Percentiles rank a stretch among this genome's conserved stretches.
Evolutionary conservation across 176 grass and related monocot genomes (phyloP).

Genomic region (Thalia dealbata): DNA sequence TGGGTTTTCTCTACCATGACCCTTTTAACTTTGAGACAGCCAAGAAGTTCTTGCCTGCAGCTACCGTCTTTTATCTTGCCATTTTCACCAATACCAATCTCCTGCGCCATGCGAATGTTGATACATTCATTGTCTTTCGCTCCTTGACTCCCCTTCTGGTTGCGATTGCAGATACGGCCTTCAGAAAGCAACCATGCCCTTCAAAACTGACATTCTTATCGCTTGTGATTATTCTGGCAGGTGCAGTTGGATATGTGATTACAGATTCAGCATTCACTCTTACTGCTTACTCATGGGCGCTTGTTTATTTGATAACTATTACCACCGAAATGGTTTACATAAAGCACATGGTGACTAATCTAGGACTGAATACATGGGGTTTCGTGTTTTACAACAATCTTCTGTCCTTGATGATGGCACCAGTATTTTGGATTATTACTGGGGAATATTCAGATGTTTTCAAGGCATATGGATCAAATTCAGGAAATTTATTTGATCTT

Average conservation of each 20-base stretch:
- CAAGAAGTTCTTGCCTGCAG: conserved; percentile 18
- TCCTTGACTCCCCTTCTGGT: conserved; percentile 13
- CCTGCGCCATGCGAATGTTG: conserved; percentile 15
- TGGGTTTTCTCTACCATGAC: conserved; percentile 11
- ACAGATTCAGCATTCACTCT: conserved; percentile 17
- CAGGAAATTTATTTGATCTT: not conserved
- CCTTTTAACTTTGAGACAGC: conserved; percentile 15
- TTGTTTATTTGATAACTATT: conserved; percentile 19
- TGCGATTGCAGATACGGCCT: conserved; percentile 13
- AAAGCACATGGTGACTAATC: conserved; percentile 21
- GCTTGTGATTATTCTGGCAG: conserved; percentile 2
- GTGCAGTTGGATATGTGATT: conserved; percentile 17
- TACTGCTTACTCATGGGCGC: conserved; percentile 15
- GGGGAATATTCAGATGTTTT: conserved; percentile 20
- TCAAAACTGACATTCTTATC: conserved; percentile 17
- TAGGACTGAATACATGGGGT: conserved; percentile 19
- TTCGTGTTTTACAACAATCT: conserved; percentile 22
- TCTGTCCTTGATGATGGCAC: conserved; percentile 19
- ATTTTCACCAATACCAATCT: conserved; percentile 25
- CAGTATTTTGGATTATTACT: conserved; percentile 3
- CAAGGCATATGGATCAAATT: conserved; percentile 1
- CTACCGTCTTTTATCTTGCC: conserved; percentile 17
- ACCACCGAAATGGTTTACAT: conserved; percentile 22
- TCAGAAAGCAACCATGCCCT: conserved; percentile 20
- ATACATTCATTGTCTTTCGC: conserved; percentile 19